Evolutionary conservation across 805 yeast species (phyloP), one percentile per base, ranked within the genome.

Genomic region (Saturnispora besseyi): DNA sequence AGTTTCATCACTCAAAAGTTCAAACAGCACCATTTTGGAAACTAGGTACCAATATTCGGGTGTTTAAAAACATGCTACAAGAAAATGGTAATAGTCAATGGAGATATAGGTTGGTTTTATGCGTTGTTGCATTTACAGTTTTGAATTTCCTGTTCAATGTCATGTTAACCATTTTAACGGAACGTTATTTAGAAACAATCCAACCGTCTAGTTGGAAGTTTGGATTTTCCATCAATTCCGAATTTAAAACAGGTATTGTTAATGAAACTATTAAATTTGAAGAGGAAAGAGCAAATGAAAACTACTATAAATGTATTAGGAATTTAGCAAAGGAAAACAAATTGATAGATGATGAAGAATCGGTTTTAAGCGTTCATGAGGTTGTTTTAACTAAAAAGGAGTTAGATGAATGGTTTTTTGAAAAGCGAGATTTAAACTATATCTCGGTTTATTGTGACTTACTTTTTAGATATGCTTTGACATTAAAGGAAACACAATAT

Each of bases 51-150:
- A 65, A 64, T 48, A 45, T 66, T 26, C 51, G 51, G 46, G 50
- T 51, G 6, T 57, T 66, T 31, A 55, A 55, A 28, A 49, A 46
- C 12, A 60, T 61, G 58, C 46, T 65, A 9, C 56, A 58, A 46
- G 62, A 61, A 30, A 55, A 63, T 8, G 72, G 79, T 52, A 65
- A 71, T 43, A 59, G 73, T 18, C 67, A 74, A 5, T 67, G 76
- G 57, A 68, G 78, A 62, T 67, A 65, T 50, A 65, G 74, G 55
- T 60, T 78, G 1, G 63, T 76, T 46, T 43, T 68, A 37, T 72
- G 77, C 12, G 64, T 76, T 33, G 59, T 72, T 3, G 59, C 69
- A 24, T 76, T 73, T 57, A 57, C 71, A 29, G 62, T 73, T 3
- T 67, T 76, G 57, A 68, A 64, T 41, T 57, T 66, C 37, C 28